A percentile compares a stretch with the other conserved stretches of the same genome.
Evolutionary conservation across 1,284 basidiomycete genomes (phyloP).

Genomic region (Sanghuangporus weigelae): DNA sequence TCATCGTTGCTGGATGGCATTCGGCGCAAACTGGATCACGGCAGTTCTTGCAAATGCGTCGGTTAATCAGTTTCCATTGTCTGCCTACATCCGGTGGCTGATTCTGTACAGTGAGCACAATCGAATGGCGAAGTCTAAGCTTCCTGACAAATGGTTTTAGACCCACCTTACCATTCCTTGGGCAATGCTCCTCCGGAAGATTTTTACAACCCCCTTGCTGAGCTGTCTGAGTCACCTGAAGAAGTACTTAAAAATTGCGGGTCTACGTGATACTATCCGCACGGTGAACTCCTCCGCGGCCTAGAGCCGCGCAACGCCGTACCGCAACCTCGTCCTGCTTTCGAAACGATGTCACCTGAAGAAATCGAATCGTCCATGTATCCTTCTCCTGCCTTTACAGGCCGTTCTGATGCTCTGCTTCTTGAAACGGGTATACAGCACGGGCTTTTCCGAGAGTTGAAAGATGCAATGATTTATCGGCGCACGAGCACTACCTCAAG

Average conservation of each 20-base stretch:
- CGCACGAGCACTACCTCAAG: background rate
- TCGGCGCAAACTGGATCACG: constrained; percentile 19
- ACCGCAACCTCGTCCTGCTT: constrained; percentile 14
- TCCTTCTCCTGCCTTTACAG: constrained; percentile 17
- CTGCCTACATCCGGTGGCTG: constrained; percentile 4
- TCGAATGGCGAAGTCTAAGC: background rate
- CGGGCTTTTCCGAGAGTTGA: constrained; percentile 17
- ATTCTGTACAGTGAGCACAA: background rate
- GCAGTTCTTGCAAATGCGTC: constrained; percentile 21
- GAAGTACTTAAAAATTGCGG: constrained; percentile 20
- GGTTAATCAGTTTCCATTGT: constrained; percentile 14
- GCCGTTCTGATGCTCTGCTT: constrained; percentile 21
- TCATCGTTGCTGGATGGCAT: constrained; percentile 21
- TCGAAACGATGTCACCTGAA: constrained; percentile 17
- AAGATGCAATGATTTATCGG: constrained; percentile 15
- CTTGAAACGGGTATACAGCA: constrained; percentile 15
- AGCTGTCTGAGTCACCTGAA: constrained; percentile 19
- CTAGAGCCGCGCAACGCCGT: constrained; percentile 6
- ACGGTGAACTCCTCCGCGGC: constrained; percentile 17
- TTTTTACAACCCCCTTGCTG: constrained; percentile 23
- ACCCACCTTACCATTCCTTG: constrained; percentile 14
- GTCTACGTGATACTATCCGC: constrained; percentile 26
- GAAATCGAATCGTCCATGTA: constrained; percentile 17
- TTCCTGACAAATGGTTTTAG: background rate
- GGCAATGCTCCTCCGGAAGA: constrained; percentile 22